Evolutionary conservation across 2,329 filamentous ascomycete species (phyloP), one percentile per base, ranked within the genome.

Genomic region (Zalaria sp.): DNA sequence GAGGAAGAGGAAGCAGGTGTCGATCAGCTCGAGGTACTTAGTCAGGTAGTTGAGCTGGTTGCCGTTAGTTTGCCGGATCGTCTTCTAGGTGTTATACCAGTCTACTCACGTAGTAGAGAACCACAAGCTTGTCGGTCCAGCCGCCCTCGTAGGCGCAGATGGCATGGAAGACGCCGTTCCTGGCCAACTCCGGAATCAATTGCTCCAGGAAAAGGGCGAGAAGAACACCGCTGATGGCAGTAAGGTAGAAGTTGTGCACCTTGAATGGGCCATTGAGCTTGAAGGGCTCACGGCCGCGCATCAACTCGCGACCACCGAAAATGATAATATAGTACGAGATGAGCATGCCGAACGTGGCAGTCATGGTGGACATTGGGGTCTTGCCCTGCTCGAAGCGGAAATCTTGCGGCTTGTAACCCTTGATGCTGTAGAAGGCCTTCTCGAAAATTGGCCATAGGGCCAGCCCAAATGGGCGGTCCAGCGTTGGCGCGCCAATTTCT

Each of bases 171-270:
- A 95, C 67, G 44, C 89, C 91, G 53, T 83, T 69, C 52, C 83
- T 78, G 53, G 73, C 79, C 42, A 98, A 62, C 11, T 81, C 93
- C 37, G 89, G 84, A 43, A 95, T 69, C 48, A 98, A 69, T 69
- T 96, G 84, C 72, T 96, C 91, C 53, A 87, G 67, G 63, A 93
- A 96, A 53, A 98, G 78, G 43, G 71, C 80, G 57, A 98, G 66
- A 40, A 98, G 75, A 40, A 77, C 71, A 46, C 68, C 82, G 61
- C 85, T 93, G 69, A 95, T 85, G 51, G 76, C 68, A 38, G 89
- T 96, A 58, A 98, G 71, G 69, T 88, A 79, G 57, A 96, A 81
- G 74, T 98, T 98, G 77, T 98, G 89, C 59, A 95, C 75, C 68
- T 94, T 83, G 73, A 96, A 96, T 45, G 91, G 69, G 10, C 74